Base-by-base conservation (phyloP, 2,329 filamentous ascomycete genomes). In the Beauveria varroae region DNA sequence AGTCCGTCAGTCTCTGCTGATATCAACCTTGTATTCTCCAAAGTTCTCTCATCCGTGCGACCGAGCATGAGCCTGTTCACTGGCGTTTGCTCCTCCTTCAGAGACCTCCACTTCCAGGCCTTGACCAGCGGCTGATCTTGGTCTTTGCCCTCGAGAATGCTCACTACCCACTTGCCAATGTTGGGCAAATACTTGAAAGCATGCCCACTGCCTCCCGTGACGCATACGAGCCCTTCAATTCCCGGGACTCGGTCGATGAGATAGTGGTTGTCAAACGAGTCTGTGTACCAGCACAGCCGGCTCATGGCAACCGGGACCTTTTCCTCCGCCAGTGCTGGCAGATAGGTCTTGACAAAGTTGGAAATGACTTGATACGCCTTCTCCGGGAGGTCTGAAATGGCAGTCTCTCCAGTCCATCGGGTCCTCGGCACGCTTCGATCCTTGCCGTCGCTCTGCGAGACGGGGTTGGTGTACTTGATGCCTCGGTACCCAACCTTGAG, bases 131-230 rank as follows among this genome's bases (percentile, higher is more conserved):
- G 66, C 57, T 65, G 68, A 49, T 76, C 69, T 7, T 71, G 61
- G 1, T 68, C 67, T 20, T 60, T 65, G 2, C 76, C 74, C 63
- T 78, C 72, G 8, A 85, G 68, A n/a, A 78, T 76, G 63, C 84
- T 78, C 0, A 81, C 75, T 14, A 86, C 79, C 63, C 75, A 76
- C 41, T 79, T 78, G 1, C 84, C 83, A 64, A 87, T 77, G 3
- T 81, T 79, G 0, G 84, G 84, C 54, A 86, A 67, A 63, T 84
- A 86, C 65, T 86, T 87, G 69, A 86, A 87, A 0, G 76, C 85
- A 69, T 87, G 85, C 0, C 85, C 85, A 41, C 78, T 81, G 0
- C 85, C 86, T 1, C 83, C 85, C 0, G 84, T 86, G 2, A 83
- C 83, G 0, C 87, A 76, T 67, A 86, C 81, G 0, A 87, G 67